A percentile compares a stretch with the other conserved stretches of the same genome.
Evolutionary conservation across 2,329 filamentous ascomycete species (phyloP).

Genomic region (Sporothrix schenckii): DNA sequence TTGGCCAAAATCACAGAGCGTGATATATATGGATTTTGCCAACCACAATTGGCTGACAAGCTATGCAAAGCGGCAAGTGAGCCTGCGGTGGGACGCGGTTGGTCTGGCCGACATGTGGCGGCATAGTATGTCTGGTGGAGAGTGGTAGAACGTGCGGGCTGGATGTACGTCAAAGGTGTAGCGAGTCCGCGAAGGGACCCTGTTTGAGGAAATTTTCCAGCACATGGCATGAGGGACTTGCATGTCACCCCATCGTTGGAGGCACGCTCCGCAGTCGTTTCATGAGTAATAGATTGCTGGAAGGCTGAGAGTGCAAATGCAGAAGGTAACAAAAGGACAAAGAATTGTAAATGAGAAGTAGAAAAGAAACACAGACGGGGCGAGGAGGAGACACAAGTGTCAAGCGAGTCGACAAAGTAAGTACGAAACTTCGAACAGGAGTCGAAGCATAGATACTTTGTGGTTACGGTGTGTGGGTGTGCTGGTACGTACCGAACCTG

Average conservation of each 20-base stretch:
- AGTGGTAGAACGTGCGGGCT: not conserved
- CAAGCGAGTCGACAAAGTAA: not conserved
- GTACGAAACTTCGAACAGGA: not conserved
- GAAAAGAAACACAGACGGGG: not conserved
- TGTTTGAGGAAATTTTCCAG: slow-evolving; percentile 22
- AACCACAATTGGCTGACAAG: slow-evolving; percentile 24
- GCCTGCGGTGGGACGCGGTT: slow-evolving; percentile 11
- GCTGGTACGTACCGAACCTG: slow-evolving; percentile 4
- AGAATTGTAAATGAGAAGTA: not conserved
- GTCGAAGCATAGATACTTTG: not conserved
- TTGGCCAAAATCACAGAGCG: not conserved
- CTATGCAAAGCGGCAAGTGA: slow-evolving; percentile 13
- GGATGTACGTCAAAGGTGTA: slow-evolving; percentile 13
- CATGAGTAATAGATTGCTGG: not conserved
- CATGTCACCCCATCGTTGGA: slow-evolving; percentile 13
- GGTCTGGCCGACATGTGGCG: slow-evolving; percentile 17
- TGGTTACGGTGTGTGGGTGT: slow-evolving; percentile 5
- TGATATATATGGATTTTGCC: not conserved
- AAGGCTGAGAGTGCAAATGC: not conserved
- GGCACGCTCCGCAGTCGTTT: not conserved
- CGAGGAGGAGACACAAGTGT: slow-evolving; percentile 11
- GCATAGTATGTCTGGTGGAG: not conserved
- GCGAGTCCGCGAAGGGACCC: slow-evolving; percentile 16
- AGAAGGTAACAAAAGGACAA: not conserved
- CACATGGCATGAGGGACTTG: slow-evolving; percentile 28